Percentiles rank a stretch among this genome's conserved stretches.
Conservation (phyloP, 768 basidiomycete genomes). For the Porphyrellus cyaneotinctus region DNA sequence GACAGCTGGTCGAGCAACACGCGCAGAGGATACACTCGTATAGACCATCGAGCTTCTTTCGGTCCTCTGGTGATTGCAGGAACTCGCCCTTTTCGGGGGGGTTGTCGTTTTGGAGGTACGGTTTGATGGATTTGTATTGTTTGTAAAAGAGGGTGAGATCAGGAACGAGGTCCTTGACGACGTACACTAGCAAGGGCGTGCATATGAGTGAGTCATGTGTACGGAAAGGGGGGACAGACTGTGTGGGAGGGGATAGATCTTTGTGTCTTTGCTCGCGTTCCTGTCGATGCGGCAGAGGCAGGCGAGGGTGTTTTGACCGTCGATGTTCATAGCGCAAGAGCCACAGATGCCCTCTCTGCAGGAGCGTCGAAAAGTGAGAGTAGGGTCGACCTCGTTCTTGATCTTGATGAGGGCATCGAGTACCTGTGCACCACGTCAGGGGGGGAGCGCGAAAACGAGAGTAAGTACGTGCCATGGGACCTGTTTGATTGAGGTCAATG, state of each 20-base stretch:
- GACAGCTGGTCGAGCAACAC: slow-evolving; percentile 97
- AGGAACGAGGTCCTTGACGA: slow-evolving; percentile 97
- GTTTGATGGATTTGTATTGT: slow-evolving; percentile 99
- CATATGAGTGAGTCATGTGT: background rate
- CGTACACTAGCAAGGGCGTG: slow-evolving; percentile 72
- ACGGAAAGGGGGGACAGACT: slow-evolving; percentile 50
- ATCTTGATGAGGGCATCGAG: slow-evolving; percentile 97
- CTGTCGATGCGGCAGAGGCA: slow-evolving; percentile 95
- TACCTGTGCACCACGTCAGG: slow-evolving; percentile 39
- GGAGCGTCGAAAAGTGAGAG: slow-evolving; percentile 93
- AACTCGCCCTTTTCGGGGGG: slow-evolving; percentile 81
- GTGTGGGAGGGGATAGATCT: slow-evolving; percentile 97
- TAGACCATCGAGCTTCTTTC: slow-evolving; percentile 93
- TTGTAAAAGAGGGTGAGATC: slow-evolving; percentile 93
- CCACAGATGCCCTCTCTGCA: slow-evolving; percentile 97
- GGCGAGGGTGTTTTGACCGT: slow-evolving; percentile 96
- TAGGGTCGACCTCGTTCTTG: slow-evolving; percentile 97
- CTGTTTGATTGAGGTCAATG: slow-evolving; percentile 90
- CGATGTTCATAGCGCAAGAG: slow-evolving; percentile 98
- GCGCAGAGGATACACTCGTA: slow-evolving; percentile 98
- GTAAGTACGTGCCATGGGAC: slow-evolving; percentile 72
- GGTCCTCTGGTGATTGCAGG: slow-evolving; percentile 87
- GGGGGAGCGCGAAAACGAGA: background rate
- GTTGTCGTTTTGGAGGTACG: slow-evolving; percentile 92
- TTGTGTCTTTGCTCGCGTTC: slow-evolving; percentile 61